phyloP scores from a whole-genome alignment of 2,329 filamentous ascomycete species.

The Pyrenochaeta sp. region DNA sequence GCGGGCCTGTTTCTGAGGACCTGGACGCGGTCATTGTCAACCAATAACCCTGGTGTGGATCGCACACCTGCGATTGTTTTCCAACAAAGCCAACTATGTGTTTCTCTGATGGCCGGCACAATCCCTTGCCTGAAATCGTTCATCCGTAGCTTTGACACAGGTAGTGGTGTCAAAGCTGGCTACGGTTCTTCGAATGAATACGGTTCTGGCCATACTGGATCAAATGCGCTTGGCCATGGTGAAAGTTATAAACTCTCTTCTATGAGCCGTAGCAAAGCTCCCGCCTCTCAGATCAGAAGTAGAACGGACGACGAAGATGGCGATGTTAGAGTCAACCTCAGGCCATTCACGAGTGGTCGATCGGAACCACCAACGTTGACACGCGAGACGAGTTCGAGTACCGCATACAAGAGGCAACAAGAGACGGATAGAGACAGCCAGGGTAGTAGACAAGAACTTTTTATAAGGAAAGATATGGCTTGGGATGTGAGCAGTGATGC shows the following conservation, averaged over 20 bases:
- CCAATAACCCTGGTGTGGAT: conserved; percentile 22
- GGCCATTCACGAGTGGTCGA: background rate
- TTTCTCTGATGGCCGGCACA: conserved; percentile 34
- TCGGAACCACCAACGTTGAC: background rate
- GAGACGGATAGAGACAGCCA: conserved; percentile 23
- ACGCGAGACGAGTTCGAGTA: background rate
- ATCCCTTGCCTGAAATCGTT: conserved; percentile 38
- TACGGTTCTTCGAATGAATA: conserved; percentile 18
- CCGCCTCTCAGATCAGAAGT: conserved; percentile 4
- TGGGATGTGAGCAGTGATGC: conserved; percentile 21
- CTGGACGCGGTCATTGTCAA: conserved; percentile 17
- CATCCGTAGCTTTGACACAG: conserved; percentile 33
- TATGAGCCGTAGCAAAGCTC: background rate
- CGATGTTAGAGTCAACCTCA: background rate
- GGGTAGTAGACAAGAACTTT: conserved; percentile 30
- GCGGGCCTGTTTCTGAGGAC: conserved; percentile 18
- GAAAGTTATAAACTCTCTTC: background rate
- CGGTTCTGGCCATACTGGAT: conserved; percentile 8
- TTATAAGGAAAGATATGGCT: conserved; percentile 30
- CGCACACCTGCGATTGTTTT: conserved; percentile 25
- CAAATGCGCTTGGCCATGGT: conserved; percentile 1
- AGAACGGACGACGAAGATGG: background rate
- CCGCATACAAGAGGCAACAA: background rate
- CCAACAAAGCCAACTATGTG: conserved; percentile 31
- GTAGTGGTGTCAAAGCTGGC: conserved; percentile 26